phyloP scores from a whole-genome alignment of 1,284 basidiomycete species.

The Cryptococcus amylolentus region DNA sequence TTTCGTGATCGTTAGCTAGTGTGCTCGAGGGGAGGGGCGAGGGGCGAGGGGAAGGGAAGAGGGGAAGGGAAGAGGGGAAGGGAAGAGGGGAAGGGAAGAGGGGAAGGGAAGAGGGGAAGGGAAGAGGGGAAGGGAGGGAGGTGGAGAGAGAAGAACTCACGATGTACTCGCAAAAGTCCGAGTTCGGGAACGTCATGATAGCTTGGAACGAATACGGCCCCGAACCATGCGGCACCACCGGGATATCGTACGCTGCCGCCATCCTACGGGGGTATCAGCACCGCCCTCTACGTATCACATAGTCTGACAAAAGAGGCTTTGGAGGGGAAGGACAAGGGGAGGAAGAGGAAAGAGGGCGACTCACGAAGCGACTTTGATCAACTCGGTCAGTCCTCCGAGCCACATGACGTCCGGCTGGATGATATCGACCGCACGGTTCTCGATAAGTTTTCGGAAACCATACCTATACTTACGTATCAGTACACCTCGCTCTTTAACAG shows the following conservation, averaged over 20 bases:
- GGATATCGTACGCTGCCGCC: constrained; percentile 53
- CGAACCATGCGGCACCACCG: constrained; percentile 56
- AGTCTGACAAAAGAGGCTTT: too few species aligned
- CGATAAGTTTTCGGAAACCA: constrained; percentile 57
- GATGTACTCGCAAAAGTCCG: constrained; percentile 52
- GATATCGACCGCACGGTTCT: constrained; percentile 54
- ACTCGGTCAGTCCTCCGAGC: constrained; percentile 56
- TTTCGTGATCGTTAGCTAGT: background rate
- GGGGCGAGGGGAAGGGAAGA: background rate
- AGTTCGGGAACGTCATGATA: constrained; percentile 46
- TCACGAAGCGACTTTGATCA: constrained; percentile 55
- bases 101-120: background rate
- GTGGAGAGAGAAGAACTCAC: constrained; percentile 13
- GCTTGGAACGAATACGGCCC: constrained; percentile 50
- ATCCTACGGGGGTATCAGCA: constrained; percentile 17
- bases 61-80: background rate
- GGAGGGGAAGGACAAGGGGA: too few species aligned
- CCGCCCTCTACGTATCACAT: too few species aligned
- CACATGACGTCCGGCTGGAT: constrained; percentile 57
- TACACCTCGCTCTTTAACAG: too few species aligned
- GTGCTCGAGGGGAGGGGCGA: background rate
- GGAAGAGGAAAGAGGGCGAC: constrained; percentile 6
- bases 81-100: background rate
- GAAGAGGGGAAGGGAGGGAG: background rate
- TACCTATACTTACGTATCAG: constrained; percentile 25